phyloP scores from a whole-genome alignment of 2,329 filamentous ascomycete genomes.

The Fusarium dimerum region DNA sequence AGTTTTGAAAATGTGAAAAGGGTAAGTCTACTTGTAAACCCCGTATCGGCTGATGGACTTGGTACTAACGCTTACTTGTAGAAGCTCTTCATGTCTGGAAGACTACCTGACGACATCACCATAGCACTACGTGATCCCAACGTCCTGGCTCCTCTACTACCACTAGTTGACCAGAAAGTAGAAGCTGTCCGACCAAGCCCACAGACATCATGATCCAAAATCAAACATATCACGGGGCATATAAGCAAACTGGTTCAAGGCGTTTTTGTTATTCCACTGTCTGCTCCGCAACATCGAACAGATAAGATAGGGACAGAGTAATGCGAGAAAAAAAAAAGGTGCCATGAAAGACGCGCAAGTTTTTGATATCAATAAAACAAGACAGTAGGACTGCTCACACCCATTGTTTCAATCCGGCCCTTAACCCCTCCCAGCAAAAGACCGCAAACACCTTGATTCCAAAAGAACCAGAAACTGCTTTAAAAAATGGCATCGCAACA shows the following conservation, averaged over 20 bases:
- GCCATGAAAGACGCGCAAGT: neutral
- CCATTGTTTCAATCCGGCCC: neutral
- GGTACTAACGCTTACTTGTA: slow-evolving; percentile 24
- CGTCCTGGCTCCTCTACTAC: slow-evolving; percentile 67
- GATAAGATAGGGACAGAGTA: neutral
- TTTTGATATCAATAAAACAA: neutral
- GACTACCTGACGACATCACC: slow-evolving; percentile 70
- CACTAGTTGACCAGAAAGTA: slow-evolving; percentile 66
- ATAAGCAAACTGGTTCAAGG: neutral
- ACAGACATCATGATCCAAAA: neutral
- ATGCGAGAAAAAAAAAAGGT: neutral
- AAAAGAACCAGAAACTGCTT: slow-evolving; percentile 13
- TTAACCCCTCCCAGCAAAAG: neutral
- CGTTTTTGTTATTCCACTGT: neutral
- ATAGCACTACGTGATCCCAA: slow-evolving; percentile 80
- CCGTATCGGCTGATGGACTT: neutral
- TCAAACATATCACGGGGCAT: neutral
- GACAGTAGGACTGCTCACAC: neutral
- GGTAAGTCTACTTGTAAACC: slow-evolving; percentile 46
- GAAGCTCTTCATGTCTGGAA: slow-evolving; percentile 51
- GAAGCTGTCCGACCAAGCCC: slow-evolving; percentile 46
- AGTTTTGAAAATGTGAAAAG: slow-evolving; percentile 74
- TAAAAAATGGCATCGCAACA: slow-evolving; percentile 12
- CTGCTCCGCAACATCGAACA: neutral
- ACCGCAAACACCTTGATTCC: slow-evolving; percentile 12